Base-by-base conservation (phyloP, 441 rosid genomes). In the Aleurites moluccanus region DNA sequence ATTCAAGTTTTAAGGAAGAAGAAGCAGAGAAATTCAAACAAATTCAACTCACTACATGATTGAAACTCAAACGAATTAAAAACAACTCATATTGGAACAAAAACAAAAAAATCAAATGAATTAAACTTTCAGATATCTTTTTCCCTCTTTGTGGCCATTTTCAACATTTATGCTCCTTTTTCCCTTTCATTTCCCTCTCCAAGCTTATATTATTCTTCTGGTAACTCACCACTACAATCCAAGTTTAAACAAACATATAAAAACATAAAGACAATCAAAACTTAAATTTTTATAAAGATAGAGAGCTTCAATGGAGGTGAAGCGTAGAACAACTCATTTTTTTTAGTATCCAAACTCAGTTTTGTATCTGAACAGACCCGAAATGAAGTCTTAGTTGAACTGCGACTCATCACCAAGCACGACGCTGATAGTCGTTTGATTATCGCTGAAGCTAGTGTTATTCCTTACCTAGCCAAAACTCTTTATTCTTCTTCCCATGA, bases 361-460 rank as follows among this genome's bases (percentile, higher is more conserved):
- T 92, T 94, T 18, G 98, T 92, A 62, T 91, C 97, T 27, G 97
- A 92, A 52, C 84, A 75, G 65, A 91, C 90, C 38, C 87, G 97
- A 49, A 71, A 83, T 11, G 89, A 86, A 10, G 91, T 96, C 50
- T 75, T 94, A 10, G 79, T 89, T 11, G 97, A 94, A 85, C 89
- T 94, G 1, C 85, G 97, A 1, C 88, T 91, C 21, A 83, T 90
- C 72, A 84, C 97, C 55, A 94, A 91, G 73, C 88, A 88, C 80
- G 99, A 94, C 72, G 79, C 88, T 2, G 97, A 90, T 0, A 84
- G 85, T 79, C 94, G 99, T 27, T 78, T 81, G 0, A 65, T 92
- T 28, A 77, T 91, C 68, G 89, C 92, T 47, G 96, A 89, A 11
- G 86, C 93, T 63, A 97, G 97, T 2, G 94, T 94, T 10, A 81